Percentiles rank a stretch among this genome's conserved stretches.
Evolutionary conservation across 2,329 filamentous ascomycete species (phyloP).

Genomic region (Exophiala viscosa): DNA sequence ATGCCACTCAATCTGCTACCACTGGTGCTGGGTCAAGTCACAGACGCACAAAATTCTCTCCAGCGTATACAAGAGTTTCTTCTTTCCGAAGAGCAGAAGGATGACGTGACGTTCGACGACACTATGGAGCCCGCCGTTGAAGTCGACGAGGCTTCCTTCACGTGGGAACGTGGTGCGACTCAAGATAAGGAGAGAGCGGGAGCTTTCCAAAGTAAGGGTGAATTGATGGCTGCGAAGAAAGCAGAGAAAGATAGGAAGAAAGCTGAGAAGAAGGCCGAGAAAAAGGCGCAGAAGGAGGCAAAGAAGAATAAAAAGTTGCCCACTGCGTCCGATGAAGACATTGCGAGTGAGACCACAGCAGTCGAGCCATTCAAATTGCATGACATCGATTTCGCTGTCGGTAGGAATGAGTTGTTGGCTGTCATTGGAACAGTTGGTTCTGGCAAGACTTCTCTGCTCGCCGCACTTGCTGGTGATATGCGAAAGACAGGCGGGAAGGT

Average conservation of each 20-base stretch:
- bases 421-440: conserved; percentile 88
- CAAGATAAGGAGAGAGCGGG: conserved; percentile 29
- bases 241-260: conserved; percentile 46
- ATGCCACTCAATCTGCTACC: conserved; percentile 87
- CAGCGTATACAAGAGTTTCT: conserved; percentile 85
- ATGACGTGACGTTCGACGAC: conserved; percentile 60
- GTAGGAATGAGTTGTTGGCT: conserved; percentile 53
- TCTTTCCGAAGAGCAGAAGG: conserved; percentile 75
- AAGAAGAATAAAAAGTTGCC: conserved; percentile 32
- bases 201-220: conserved; percentile 31
- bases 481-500: conserved; percentile 72
- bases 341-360: conserved; percentile 26
- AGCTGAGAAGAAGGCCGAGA: conserved; percentile 39
- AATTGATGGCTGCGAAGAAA: conserved; percentile 39
- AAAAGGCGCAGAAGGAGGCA: conserved; percentile 33
- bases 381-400: conserved; percentile 41
- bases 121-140: conserved; percentile 59
- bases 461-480: conserved; percentile 92
- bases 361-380: conserved; percentile 41
- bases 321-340: conserved; percentile 26
- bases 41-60: conserved; percentile 83
- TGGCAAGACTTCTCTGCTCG: conserved; percentile 85
- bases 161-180: conserved; percentile 65
- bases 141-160: conserved; percentile 71
- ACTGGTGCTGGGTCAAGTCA: conserved; percentile 80